Evolutionary conservation across 2,329 filamentous ascomycete genomes (phyloP).

Genomic region (Fusarium sambucinum): DNA sequence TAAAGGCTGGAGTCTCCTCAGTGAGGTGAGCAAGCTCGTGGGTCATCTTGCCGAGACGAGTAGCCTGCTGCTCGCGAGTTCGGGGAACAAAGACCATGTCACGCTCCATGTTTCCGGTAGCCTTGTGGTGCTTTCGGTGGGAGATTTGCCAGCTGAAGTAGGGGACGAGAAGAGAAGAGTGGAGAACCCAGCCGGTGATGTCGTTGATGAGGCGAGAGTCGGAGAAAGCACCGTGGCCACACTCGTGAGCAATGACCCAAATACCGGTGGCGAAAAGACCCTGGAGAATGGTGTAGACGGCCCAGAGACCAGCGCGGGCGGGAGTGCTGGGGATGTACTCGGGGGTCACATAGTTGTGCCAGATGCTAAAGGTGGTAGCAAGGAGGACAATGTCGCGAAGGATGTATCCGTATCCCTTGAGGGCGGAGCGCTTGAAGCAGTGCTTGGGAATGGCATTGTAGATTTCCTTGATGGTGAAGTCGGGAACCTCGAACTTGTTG

Average conservation of each 20-base stretch:
- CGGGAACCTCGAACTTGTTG: constrained; percentile 91
- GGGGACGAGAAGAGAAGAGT: constrained; percentile 89
- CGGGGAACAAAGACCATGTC: constrained; percentile 99
- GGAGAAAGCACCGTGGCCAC: constrained; percentile 96
- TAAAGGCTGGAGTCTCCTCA: constrained; percentile 93
- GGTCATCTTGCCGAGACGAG: constrained; percentile 76
- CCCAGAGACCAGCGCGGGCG: constrained; percentile 74
- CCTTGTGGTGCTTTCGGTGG: constrained; percentile 99
- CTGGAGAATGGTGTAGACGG: constrained; percentile 80
- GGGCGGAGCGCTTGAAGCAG: constrained; percentile 90
- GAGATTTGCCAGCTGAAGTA: constrained; percentile 99
- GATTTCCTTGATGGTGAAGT: constrained; percentile 98
- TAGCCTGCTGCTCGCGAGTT: constrained; percentile 84
- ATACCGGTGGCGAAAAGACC: constrained; percentile 93
- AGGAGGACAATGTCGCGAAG: constrained; percentile 81
- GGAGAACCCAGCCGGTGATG: constrained; percentile 89
- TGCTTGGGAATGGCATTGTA: constrained; percentile 97
- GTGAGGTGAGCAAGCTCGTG: constrained; percentile 90
- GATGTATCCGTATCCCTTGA: constrained; percentile 83
- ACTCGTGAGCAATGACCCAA: constrained; percentile 98
- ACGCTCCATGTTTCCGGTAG: constrained; percentile 94
- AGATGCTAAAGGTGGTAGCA: constrained; percentile 83
- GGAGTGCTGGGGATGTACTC: constrained; percentile 80
- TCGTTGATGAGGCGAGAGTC: constrained; percentile 92
- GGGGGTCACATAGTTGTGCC: constrained; percentile 89